Evolutionary conservation across 148 eudicot species (phyloP).

Genomic region (Dianthus caryophyllus): DNA sequence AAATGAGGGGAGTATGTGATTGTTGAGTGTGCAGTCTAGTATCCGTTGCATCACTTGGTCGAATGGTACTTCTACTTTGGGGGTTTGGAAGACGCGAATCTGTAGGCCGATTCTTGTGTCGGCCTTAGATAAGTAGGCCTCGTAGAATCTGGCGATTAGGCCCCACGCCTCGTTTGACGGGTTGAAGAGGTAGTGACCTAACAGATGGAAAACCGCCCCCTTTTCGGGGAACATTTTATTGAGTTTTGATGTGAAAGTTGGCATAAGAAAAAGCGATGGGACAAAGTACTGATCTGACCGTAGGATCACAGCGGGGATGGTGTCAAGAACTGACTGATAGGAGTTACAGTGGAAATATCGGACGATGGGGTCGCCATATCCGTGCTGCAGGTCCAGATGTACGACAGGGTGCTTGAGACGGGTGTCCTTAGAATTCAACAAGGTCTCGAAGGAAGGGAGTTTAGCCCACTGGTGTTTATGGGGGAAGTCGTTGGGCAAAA

Average conservation of each 20-base stretch:
- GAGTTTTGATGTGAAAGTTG: conserved; percentile 45
- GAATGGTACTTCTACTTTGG: conserved; percentile 24
- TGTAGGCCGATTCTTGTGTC: conserved; percentile 67
- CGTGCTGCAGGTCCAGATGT: conserved; percentile 50
- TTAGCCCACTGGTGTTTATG: conserved; percentile 31
- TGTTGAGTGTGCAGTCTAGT: conserved; percentile 42
- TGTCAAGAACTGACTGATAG: conserved; percentile 41
- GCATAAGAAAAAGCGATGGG: conserved; percentile 60
- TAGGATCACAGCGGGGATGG: conserved; percentile 47
- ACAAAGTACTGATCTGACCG: conserved; percentile 53
- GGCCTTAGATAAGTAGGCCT: too few species aligned
- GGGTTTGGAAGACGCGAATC: conserved; percentile 53
- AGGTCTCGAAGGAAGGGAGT: conserved; percentile 34
- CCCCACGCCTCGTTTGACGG: too few species aligned
- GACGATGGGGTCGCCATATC: conserved; percentile 40
- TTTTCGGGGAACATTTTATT: conserved; percentile 49
- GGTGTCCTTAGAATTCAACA: conserved; percentile 17
- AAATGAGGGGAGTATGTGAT: too few species aligned
- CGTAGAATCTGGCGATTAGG: too few species aligned
- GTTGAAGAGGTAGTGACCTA: conserved; percentile 76
- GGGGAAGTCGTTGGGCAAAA: conserved; percentile 64
- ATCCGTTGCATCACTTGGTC: conserved; percentile 51
- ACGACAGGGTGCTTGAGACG: conserved; percentile 19
- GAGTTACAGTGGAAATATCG: conserved; percentile 49
- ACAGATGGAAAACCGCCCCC: conserved; percentile 49